Base-by-base conservation (phyloP, 176 grass and related monocot species). In the Bolboschoenus planiculmis region DNA sequence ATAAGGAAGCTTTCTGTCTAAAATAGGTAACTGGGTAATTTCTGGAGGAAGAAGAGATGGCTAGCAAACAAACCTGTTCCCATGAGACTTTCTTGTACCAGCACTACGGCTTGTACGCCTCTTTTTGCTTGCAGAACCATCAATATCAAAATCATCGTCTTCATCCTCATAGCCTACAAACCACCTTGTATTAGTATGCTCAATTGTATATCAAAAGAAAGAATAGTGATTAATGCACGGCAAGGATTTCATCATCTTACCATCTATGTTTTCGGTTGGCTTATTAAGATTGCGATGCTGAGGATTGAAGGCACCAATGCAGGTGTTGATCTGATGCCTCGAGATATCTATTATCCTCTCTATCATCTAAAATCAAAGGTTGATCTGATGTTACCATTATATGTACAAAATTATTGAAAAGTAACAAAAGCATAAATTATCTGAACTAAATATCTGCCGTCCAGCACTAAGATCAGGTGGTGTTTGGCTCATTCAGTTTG, bases 261-360 rank as follows among this genome's bases (percentile, higher is more conserved):
- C 91, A 83, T 77, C 72, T 27, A 53, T 31, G 47, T 89, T 96
- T 86, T 87, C 93, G 85, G 79, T 86, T 91, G 93, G 91, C 85
- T 93, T 99, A 83, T 95, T 83, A 76, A 93, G 82, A 91, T 83
- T 87, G 67, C 86, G 87, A 54, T 90, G 92, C 30, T 88, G 85
- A 48, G 97, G 93, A 84, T 93, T 96, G 83, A 91, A 96, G 70
- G 91, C 93, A 87, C 92, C 86, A 48, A 99, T 96, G 83, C 93
- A 93, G 83, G 88, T 91, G 72, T 85, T 93, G 65, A 99, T 96
- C 80, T 96, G 97, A 92, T 93, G 89, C 78, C 91, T 93, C 80
- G 91, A 90, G 77, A 95, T 91, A 93, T 99, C 97, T 87, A 99
- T 67, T 87, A 99, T 99, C 84, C 89, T 85, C 87, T 99, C 97